Evolutionary conservation across 2,329 filamentous ascomycete species (phyloP).

Genomic region (Fusarium begoniae): DNA sequence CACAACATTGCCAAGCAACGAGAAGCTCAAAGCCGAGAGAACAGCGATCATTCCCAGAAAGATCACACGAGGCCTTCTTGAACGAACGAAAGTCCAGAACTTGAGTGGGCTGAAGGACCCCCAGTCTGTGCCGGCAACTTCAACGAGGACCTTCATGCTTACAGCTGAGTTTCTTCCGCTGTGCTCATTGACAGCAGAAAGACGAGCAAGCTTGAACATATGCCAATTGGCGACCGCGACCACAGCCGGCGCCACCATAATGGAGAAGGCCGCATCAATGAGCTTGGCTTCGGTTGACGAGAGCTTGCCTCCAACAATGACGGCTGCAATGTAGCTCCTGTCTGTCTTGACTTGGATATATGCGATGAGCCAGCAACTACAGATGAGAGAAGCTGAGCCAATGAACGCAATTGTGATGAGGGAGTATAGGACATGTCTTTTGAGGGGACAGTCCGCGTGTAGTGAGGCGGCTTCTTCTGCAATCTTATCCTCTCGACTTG

Average conservation of each 20-base stretch:
- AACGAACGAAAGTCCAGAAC: constrained; percentile 18
- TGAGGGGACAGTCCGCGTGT: neutral
- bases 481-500: neutral
- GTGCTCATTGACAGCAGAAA: constrained; percentile 27
- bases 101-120: constrained; percentile 27
- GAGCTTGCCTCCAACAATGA: constrained; percentile 9
- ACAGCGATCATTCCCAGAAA: constrained; percentile 12
- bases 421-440: constrained; percentile 25
- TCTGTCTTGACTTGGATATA: neutral
- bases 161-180: constrained; percentile 10
- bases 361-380: constrained; percentile 9
- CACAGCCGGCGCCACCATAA: constrained; percentile 14
- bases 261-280: constrained; percentile 26
- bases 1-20: constrained; percentile 14
- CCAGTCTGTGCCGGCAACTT: constrained; percentile 25
- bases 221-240: constrained; percentile 22
- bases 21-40: constrained; percentile 20
- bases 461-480: neutral
- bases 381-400: neutral
- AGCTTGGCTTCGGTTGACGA: constrained; percentile 22
- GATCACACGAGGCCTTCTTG: constrained; percentile 16
- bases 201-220: constrained; percentile 28
- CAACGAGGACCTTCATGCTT: constrained; percentile 25
- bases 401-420: neutral
- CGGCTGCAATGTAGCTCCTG: constrained; percentile 10